phyloP scores from a whole-genome alignment of 2,329 filamentous ascomycete species.

The Lomentospora prolificans region DNA sequence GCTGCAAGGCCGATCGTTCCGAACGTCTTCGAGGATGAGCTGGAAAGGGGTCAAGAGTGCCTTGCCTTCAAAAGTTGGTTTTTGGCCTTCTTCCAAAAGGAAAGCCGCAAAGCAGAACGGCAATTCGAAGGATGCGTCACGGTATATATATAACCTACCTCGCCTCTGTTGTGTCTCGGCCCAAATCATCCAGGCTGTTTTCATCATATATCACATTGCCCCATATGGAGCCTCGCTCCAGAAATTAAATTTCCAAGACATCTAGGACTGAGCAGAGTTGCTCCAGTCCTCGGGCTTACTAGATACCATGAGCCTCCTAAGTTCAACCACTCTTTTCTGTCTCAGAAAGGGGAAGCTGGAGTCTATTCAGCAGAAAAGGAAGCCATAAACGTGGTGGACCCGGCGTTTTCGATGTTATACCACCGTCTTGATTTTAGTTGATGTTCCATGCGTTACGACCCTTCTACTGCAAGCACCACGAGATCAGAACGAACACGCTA shows the following conservation, averaged over 20 bases:
- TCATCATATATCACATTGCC: neutral
- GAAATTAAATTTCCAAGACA: neutral
- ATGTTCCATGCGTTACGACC: neutral
- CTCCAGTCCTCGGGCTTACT: neutral
- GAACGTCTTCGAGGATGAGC: constrained; percentile 19
- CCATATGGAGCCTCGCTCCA: neutral
- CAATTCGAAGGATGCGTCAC: constrained; percentile 4
- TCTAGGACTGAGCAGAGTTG: constrained; percentile 11
- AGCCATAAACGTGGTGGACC: too few species aligned
- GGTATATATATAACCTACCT: constrained; percentile 4
- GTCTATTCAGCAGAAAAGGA: too few species aligned
- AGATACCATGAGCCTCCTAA: neutral
- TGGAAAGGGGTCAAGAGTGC: constrained; percentile 28
- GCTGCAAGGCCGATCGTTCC: neutral
- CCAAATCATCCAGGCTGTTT: neutral
- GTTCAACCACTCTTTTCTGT: neutral
- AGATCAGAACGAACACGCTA: neutral
- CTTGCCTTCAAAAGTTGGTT: constrained; percentile 18
- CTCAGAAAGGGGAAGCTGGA: too few species aligned
- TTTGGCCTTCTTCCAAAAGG: constrained; percentile 20
- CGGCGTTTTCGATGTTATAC: neutral
- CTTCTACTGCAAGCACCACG: neutral
- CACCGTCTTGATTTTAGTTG: neutral
- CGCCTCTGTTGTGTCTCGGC: neutral
- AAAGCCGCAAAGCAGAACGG: constrained; percentile 13